Conservation (phyloP, 306 rosid genomes). For the Vigna hirtella region DNA sequence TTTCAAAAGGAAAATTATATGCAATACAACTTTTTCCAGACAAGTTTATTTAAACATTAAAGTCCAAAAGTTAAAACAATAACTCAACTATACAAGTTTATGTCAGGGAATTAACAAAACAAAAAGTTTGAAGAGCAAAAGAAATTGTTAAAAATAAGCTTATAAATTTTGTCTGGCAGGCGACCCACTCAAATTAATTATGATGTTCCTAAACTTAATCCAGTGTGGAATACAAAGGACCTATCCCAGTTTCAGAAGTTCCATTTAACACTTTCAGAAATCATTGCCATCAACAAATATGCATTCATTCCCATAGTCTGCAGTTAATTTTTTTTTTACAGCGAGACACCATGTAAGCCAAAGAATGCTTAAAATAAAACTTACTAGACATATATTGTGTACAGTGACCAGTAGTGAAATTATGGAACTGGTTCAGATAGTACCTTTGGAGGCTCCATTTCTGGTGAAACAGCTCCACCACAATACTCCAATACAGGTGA, state of each 20-base stretch:
- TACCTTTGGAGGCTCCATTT: constrained; percentile 99
- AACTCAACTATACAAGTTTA: neutral
- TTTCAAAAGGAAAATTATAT: constrained; percentile 19
- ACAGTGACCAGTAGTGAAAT: constrained; percentile 1
- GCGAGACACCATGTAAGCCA: neutral
- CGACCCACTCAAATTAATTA: constrained; percentile 24
- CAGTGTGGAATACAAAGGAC: constrained; percentile 29
- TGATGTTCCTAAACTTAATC: constrained; percentile 38
- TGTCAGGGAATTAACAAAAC: constrained; percentile 3
- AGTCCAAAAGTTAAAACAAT: constrained; percentile 37
- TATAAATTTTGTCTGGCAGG: constrained; percentile 4
- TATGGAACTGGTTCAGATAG: constrained; percentile 25
- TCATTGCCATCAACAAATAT: constrained; percentile 12
- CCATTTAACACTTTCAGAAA: constrained; percentile 15
- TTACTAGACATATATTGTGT: neutral
- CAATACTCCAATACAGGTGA: constrained; percentile 89
- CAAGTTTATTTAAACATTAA: constrained; percentile 24
- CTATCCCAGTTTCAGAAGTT: constrained; percentile 14
- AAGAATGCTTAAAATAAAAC: constrained; percentile 17
- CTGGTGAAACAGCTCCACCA: constrained; percentile 98
- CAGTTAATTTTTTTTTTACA: neutral
- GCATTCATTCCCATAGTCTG: constrained; percentile 16
- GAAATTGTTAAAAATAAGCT: neutral
- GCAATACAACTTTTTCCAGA: constrained; percentile 14
- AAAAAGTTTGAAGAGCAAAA: constrained; percentile 22